These are phyloP conservation scores for Leccinum insolens DNA, from an alignment of 1,284 basidiomycete species.

Conservation along the genomic window DNA sequence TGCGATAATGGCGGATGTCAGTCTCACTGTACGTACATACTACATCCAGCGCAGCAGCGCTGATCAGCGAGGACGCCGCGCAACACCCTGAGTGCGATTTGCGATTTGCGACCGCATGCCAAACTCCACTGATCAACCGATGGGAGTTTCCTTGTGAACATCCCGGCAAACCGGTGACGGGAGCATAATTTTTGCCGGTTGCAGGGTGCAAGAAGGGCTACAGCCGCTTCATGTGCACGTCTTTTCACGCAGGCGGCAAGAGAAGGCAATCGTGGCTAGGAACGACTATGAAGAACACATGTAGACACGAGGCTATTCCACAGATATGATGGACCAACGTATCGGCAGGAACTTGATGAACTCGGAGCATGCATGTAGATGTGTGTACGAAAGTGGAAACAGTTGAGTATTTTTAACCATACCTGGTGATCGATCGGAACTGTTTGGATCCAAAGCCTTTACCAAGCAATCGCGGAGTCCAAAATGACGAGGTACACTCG, in stretches of 20 bases:
- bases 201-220: constrained; percentile 6
- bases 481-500: not conserved
- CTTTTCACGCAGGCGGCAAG: not conserved
- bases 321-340: not conserved
- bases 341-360: not conserved
- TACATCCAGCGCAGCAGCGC: not conserved
- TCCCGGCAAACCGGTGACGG: not conserved
- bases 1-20: not conserved
- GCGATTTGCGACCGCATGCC: not conserved
- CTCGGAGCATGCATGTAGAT: not conserved
- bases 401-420: not conserved
- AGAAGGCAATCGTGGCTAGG: not conserved
- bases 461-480: constrained; percentile 5
- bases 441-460: not conserved
- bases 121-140: not conserved
- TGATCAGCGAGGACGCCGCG: not conserved
- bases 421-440: not conserved
- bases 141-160: not conserved
- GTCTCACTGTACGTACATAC: not conserved
- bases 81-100: not conserved
- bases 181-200: constrained; percentile 2
- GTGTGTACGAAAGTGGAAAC: not conserved
- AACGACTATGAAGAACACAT: constrained; percentile 3
- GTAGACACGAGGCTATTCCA: not conserved
- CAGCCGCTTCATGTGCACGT: not conserved